Conservation (phyloP, 352 stramenopile species). For the Globisporangium echinulatum region DNA sequence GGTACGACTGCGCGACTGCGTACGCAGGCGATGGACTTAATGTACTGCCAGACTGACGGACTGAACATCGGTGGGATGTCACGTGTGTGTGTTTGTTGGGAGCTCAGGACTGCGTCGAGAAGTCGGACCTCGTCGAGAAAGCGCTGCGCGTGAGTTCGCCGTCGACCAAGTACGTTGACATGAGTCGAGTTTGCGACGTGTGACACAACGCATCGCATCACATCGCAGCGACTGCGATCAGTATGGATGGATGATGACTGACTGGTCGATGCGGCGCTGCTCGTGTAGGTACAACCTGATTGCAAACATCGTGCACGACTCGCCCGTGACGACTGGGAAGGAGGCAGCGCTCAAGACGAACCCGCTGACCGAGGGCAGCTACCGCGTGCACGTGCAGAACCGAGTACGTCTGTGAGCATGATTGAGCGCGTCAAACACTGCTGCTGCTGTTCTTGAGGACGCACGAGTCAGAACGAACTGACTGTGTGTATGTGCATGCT, state of each 20-base stretch:
- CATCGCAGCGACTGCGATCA: too few relatives aligned
- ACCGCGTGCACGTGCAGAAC: constrained; percentile 96
- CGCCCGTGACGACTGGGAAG: constrained; percentile 88
- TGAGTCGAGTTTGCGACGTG: neutral
- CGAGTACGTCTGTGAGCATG: constrained; percentile 28
- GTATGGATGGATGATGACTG: too few relatives aligned
- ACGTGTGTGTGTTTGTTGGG: neutral
- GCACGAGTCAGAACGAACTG: neutral
- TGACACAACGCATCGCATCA: too few relatives aligned
- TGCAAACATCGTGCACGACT: constrained; percentile 97
- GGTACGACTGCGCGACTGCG: constrained; percentile 11
- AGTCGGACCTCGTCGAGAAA: constrained; percentile 67
- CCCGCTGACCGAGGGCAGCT: constrained; percentile 93
- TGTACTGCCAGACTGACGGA: neutral
- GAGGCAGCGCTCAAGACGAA: constrained; percentile 86
- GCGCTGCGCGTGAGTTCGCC: constrained; percentile 40
- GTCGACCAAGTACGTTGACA: constrained; percentile 52
- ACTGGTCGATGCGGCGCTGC: neutral
- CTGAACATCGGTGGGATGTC: neutral
- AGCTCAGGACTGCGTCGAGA: constrained; percentile 69
- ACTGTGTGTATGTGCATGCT: neutral
- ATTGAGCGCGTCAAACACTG: neutral
- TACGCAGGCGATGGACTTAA: too few relatives aligned
- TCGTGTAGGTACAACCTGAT: constrained; percentile 96
- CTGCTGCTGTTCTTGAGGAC: neutral